Conservation (phyloP, 495 filamentous ascomycete genomes). For the Penicillium simplicissimum region DNA sequence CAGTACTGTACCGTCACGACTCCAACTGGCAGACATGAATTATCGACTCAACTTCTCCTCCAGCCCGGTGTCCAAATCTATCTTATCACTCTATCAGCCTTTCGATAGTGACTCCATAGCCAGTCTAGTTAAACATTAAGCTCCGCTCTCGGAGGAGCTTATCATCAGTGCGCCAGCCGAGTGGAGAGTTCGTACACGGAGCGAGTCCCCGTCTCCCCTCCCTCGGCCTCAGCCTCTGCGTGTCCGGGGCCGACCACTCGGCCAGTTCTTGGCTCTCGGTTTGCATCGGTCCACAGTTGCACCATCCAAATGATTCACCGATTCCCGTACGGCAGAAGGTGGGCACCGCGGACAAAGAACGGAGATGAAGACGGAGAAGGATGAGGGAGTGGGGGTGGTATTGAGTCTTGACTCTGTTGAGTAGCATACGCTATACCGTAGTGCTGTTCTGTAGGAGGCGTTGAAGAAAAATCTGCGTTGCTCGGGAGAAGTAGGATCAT, state of each 20-base stretch:
- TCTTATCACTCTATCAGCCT: constrained; percentile 2
- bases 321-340: not conserved
- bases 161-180: constrained; percentile 11
- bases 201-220: not conserved
- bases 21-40: not conserved
- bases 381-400: not conserved
- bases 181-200: not conserved
- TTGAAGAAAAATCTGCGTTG: not conserved
- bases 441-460: not conserved
- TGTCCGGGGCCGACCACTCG: not conserved
- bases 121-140: not conserved
- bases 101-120: not conserved
- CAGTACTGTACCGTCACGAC: not conserved
- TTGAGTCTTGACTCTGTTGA: not conserved
- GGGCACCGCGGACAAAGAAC: not conserved
- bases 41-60: not conserved
- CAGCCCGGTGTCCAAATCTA: constrained; percentile 3
- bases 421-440: not conserved
- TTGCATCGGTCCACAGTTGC: constrained; percentile 12
- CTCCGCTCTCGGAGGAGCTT: constrained; percentile 15
- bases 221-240: not conserved
- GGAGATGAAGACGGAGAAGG: not conserved
- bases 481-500: not conserved
- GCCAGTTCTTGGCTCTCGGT: constrained; percentile 20
- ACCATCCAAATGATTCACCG: not conserved